Base-by-base conservation (phyloP, 345 rosid genomes). In the Lagerstroemia speciosa region DNA sequence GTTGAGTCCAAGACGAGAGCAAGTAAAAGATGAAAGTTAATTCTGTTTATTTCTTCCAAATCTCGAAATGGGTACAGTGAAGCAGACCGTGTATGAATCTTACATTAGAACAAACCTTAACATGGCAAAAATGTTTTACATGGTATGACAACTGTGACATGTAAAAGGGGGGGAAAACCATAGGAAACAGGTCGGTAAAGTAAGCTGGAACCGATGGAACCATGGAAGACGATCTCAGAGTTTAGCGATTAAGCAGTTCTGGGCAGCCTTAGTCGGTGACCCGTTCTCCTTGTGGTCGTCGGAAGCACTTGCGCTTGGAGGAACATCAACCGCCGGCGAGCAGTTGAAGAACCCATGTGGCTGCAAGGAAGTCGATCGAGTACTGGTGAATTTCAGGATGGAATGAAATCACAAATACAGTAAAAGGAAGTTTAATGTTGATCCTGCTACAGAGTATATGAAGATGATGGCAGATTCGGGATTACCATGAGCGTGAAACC, bases 341-440 rank as follows among this genome's bases (percentile, higher is more conserved):
- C 86, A 79, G 64, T 86, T 89, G 74, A 86, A 89, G 81, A 89
- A 89, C 15, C 95, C 95, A 31, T 86, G 90, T 1, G 95, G 95
- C 92, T 89, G 85, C 80, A 73, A 17, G 33, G 55, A 64, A 48
- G 55, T 48, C 20, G 20, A 2, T 48, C 24, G 55, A 48, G 20
- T 48, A 20, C 55, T 7, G 55, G 20, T 48, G n/a, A n/a, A n/a
- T 20, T 6, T 48, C 55, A 48, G 55, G 8, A 20, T 48, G 24
- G 20, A 5, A 3, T 24, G 7, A 36, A n/a, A n/a, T n/a, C 19
- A 45, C 15, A 19, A 3, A 45, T 15, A 11, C 16, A 11, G 50
- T 64, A 73, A 41, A 66, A 24, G 46, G n/a, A n/a, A n/a, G 32
- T 20, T 26, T 31, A 45, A 32, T 12, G 40, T 2, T 14, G 2